Conservation (phyloP, 2,329 filamentous ascomycete species). For the Chrysoporthe deuterocubensis region DNA sequence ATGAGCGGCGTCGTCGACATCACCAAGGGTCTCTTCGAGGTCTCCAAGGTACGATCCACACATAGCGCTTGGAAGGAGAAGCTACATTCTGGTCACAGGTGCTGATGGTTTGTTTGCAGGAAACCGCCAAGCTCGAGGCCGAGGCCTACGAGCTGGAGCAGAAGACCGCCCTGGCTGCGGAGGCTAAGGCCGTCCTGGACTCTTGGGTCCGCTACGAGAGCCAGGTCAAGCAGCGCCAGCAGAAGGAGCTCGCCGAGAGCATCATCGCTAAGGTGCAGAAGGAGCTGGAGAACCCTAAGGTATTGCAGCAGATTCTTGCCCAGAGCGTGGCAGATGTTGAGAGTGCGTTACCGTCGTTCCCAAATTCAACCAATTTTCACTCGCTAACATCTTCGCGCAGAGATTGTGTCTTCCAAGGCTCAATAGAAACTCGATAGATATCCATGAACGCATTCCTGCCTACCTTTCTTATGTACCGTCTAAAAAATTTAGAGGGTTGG, state of each 20-base stretch:
- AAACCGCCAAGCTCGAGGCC: conserved; percentile 95
- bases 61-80: not conserved
- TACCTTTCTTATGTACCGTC: conserved; percentile 56
- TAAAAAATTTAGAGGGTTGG: conserved; percentile 53
- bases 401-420: conserved; percentile 66
- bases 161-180: conserved; percentile 85
- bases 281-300: conserved; percentile 97
- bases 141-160: conserved; percentile 98
- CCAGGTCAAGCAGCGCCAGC: conserved; percentile 98
- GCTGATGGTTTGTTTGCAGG: conserved; percentile 56
- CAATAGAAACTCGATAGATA: conserved; percentile 54
- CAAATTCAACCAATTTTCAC: not conserved
- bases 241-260: conserved; percentile 89
- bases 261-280: conserved; percentile 98
- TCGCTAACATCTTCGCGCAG: conserved; percentile 48
- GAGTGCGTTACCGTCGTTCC: conserved; percentile 60
- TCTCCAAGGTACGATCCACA: conserved; percentile 79
- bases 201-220: conserved; percentile 99
- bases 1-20: conserved; percentile 93
- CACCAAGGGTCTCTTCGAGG: conserved; percentile 95
- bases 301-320: conserved; percentile 95
- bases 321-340: conserved; percentile 96
- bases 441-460: conserved; percentile 31
- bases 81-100: conserved; percentile 2
- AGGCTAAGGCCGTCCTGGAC: conserved; percentile 95